Conservation (phyloP, 2,329 filamentous ascomycete genomes). For the Zymoseptoria brevis region DNA sequence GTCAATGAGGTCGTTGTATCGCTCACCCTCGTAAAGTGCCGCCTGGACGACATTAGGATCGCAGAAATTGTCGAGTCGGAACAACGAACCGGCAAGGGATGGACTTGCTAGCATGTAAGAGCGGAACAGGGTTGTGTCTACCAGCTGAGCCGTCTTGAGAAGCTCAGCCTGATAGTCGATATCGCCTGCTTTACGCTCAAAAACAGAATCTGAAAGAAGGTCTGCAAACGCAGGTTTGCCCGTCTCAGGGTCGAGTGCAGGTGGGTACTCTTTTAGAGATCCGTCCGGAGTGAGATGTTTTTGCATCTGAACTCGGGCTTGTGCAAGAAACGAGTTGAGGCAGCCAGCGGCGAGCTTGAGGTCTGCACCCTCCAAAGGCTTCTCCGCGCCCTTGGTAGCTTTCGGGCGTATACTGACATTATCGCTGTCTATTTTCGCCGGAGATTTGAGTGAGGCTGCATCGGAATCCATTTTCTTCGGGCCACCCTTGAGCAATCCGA, state of each 20-base stretch:
- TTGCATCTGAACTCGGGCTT: conserved; percentile 62
- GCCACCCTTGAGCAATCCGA: conserved; percentile 41
- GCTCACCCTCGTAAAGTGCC: conserved; percentile 75
- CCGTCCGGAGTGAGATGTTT: conserved; percentile 54
- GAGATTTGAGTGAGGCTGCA: conserved; percentile 52
- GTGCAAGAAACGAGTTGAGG: conserved; percentile 79
- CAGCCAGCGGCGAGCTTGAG: conserved; percentile 73
- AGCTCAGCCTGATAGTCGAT: conserved; percentile 63
- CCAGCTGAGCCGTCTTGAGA: conserved; percentile 67
- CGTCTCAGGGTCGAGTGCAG: conserved; percentile 31
- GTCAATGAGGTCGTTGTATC: conserved; percentile 92
- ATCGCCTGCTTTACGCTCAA: conserved; percentile 27
- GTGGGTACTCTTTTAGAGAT: conserved; percentile 49
- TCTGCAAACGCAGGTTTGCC: conserved; percentile 39
- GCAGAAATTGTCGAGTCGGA: conserved; percentile 94
- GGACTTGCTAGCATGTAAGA: conserved; percentile 91
- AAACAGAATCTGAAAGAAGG: conserved; percentile 26
- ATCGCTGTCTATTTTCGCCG: conserved; percentile 50
- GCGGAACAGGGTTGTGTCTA: conserved; percentile 90
- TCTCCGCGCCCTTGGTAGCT: conserved; percentile 36
- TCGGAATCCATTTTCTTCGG: conserved; percentile 43
- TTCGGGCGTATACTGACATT: conserved; percentile 46
- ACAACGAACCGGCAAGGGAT: conserved; percentile 75
- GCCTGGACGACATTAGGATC: conserved; percentile 93
- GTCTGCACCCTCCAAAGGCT: conserved; percentile 67